These are phyloP conservation scores for Mariannaea sp. DNA, from an alignment of 2,329 filamentous ascomycete species.

Conservation along the genomic window DNA sequence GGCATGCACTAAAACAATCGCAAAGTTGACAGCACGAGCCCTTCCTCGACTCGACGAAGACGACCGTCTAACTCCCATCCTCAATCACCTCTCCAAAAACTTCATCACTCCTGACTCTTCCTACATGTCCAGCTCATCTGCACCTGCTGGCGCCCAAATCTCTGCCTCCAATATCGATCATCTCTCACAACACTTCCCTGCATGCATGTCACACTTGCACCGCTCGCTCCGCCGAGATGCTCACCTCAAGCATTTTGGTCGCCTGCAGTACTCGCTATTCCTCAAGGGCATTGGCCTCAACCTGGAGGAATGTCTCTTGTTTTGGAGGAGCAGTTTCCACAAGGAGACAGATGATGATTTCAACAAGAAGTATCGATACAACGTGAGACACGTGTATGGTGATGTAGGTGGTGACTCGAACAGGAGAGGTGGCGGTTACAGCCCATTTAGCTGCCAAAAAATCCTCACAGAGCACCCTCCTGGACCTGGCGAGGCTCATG, in stretches of 20 bases:
- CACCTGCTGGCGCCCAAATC: slow-evolving; percentile 73
- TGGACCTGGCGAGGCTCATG: slow-evolving; percentile 85
- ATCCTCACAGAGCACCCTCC: slow-evolving; percentile 89
- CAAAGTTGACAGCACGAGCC: slow-evolving; percentile 82
- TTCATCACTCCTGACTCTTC: slow-evolving; percentile 90
- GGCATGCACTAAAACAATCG: slow-evolving; percentile 5
- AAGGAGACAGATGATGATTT: slow-evolving; percentile 91
- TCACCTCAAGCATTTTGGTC: slow-evolving; percentile 91
- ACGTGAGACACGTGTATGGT: slow-evolving; percentile 91
- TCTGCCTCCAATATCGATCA: slow-evolving; percentile 79
- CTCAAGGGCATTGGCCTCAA: slow-evolving; percentile 92
- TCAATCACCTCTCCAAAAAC: slow-evolving; percentile 86
- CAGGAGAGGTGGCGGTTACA: slow-evolving; percentile 83
- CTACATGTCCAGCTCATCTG: slow-evolving; percentile 67
- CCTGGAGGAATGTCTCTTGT: slow-evolving; percentile 87
- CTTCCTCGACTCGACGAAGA: slow-evolving; percentile 94
- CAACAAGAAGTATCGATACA: slow-evolving; percentile 98
- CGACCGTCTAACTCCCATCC: slow-evolving; percentile 75
- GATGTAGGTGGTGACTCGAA: slow-evolving; percentile 94
- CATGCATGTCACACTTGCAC: slow-evolving; percentile 95
- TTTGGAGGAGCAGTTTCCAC: slow-evolving; percentile 88
- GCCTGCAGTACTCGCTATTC: slow-evolving; percentile 94
- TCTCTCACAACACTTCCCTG: slow-evolving; percentile 80
- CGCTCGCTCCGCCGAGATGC: slow-evolving; percentile 82
- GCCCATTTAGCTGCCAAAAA: slow-evolving; percentile 92